Evolutionary conservation across 75 land plant species (phyloP), one percentile per base, ranked within the genome.

Genomic region (Pseudotsuga menziesii): DNA sequence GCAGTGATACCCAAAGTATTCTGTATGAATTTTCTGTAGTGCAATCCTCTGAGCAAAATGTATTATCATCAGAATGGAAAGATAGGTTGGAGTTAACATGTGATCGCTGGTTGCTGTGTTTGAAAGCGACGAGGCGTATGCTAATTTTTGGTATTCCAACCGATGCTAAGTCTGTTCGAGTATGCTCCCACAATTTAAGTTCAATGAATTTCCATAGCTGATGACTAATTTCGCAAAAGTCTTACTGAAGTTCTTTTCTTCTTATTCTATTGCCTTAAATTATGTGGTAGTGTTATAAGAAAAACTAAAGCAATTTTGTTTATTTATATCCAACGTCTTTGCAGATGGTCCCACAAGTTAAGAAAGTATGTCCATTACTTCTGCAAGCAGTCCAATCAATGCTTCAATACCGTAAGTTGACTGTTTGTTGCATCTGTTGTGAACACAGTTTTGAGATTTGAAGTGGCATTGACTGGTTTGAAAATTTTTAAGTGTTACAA

Each of bases 61-160:
- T 85, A 55, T 55, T 55, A 25, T 57, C 85, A 36, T 75, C 78
- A 39, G 82, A 84, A 56, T 80, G 84, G 57, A 83, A 78, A 25
- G 80, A 88, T 72, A 89, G 89, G 27, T 80, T 94, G 57, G 77
- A 81, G 66, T 67, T 97, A 71, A 91, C 80, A 13, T 91, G 92
- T 83, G 98, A 97, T 67, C 85, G 99, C 77, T 97, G 99, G 99
- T 79, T 97, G 76, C 85, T 97, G 16, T 94, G 99, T 81, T 80
- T 87, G 56, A 97, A 93, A 75, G 88, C 89, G 9, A 76, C 94
- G 52, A 81, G 90, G 4, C 89, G 91, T 41, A 81, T 97, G 80
- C 78, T 93, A 32, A 78, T 91, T 58, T 93, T 87, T 58, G 99
- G 98, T 20, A 87, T 88, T 79, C 91, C 76, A 74, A 90, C 92